Conservation (phyloP, 2,329 filamentous ascomycete genomes). For the Cordyceps farinosa region DNA sequence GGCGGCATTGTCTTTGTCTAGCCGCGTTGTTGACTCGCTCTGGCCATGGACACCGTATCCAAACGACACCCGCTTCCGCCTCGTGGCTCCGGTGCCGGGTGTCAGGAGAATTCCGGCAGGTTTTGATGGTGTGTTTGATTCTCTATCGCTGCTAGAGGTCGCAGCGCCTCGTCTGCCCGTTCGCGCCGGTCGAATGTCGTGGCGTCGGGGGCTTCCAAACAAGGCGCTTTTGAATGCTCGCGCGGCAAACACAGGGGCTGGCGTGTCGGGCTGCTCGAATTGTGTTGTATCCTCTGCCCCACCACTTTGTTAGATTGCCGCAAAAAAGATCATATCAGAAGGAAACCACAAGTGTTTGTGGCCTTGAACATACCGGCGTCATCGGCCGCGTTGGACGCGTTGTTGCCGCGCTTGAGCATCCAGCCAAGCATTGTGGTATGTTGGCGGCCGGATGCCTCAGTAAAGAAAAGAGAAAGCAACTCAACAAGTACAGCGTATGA, state of each 20-base stretch:
- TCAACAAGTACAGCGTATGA: neutral
- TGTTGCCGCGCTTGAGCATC: constrained; percentile 49
- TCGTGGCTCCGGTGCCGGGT: constrained; percentile 57
- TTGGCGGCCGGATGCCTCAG: too few species aligned
- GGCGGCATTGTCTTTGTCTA: constrained; percentile 35
- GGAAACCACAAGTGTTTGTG: neutral
- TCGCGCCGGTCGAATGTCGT: constrained; percentile 30
- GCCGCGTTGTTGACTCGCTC: constrained; percentile 25
- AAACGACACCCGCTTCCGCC: constrained; percentile 64
- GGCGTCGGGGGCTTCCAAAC: constrained; percentile 54
- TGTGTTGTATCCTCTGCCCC: constrained; percentile 40
- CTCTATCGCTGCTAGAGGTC: constrained; percentile 24
- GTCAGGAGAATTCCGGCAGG: constrained; percentile 60
- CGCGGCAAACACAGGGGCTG: constrained; percentile 63
- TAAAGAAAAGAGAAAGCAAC: neutral
- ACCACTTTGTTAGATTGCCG: neutral
- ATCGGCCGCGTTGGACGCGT: constrained; percentile 33
- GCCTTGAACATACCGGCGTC: constrained; percentile 28
- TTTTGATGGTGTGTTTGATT: constrained; percentile 45
- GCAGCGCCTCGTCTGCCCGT: constrained; percentile 25
- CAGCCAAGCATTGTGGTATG: constrained; percentile 51
- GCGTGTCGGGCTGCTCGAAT: constrained; percentile 59
- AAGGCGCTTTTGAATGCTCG: constrained; percentile 61
- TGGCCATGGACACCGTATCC: constrained; percentile 52
- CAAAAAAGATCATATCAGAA: neutral